Evolutionary conservation across 1,139 yeast species (phyloP).

Genomic region (Meyerozyma sp.): DNA sequence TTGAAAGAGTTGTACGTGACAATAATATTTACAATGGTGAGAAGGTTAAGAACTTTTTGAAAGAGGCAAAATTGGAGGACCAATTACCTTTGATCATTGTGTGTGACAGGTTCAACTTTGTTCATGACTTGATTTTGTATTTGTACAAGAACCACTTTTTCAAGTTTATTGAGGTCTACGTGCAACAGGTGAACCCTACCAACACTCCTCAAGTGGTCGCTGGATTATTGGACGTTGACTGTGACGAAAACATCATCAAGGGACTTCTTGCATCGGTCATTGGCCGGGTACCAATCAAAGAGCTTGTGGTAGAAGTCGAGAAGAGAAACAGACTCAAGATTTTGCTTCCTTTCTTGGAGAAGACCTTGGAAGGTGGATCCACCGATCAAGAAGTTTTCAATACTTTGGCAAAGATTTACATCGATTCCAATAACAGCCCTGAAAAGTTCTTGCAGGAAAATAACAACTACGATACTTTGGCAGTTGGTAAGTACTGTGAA

Average conservation of each 20-base stretch:
- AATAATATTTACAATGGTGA: conserved; percentile 94
- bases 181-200: conserved; percentile 93
- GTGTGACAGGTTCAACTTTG: conserved; percentile 87
- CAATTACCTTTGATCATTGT: conserved; percentile 95
- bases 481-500: conserved; percentile 97
- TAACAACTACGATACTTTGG: conserved; percentile 79
- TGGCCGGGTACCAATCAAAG: conserved; percentile 91
- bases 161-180: conserved; percentile 95
- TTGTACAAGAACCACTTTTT: conserved; percentile 92
- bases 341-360: conserved; percentile 87
- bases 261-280: conserved; percentile 76
- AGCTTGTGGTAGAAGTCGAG: conserved; percentile 90
- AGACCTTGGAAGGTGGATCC: conserved; percentile 81
- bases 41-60: conserved; percentile 92
- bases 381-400: conserved; percentile 90
- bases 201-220: conserved; percentile 97
- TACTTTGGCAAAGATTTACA: conserved; percentile 94
- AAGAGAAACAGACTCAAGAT: conserved; percentile 91
- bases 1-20: conserved; percentile 92
- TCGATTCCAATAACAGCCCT: conserved; percentile 95
- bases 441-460: conserved; percentile 94
- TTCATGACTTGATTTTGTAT: conserved; percentile 89
- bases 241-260: conserved; percentile 87
- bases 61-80: conserved; percentile 89
- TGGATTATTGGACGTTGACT: conserved; percentile 92